These are phyloP conservation scores for Fragaria vesca DNA, from an alignment of 306 rosid genomes.

Conservation along the genomic window DNA sequence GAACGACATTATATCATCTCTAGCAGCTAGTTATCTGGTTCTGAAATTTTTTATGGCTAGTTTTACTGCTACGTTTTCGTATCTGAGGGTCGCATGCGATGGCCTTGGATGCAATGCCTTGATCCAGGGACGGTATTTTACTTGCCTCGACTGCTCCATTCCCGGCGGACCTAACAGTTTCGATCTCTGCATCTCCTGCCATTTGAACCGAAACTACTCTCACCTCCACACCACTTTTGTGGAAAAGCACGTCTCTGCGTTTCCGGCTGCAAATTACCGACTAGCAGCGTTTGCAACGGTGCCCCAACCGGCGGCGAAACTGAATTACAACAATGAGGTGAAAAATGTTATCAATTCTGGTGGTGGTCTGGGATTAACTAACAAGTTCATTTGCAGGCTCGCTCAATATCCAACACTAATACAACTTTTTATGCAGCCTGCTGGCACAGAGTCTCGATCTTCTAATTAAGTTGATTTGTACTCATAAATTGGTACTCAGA, in stretches of 20 bases:
- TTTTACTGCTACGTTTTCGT: neutral
- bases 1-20: neutral
- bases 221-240: neutral
- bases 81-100: neutral
- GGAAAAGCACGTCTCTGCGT: neutral
- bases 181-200: neutral
- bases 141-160: neutral
- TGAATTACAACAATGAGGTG: neutral
- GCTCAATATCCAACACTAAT: too few relatives aligned
- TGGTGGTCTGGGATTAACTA: too few relatives aligned
- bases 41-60: neutral
- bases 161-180: neutral
- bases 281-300: neutral
- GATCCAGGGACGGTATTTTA: neutral
- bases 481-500: too few relatives aligned
- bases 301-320: neutral
- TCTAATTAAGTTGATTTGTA: too few relatives aligned
- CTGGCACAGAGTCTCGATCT: too few relatives aligned
- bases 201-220: neutral
- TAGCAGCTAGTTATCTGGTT: neutral
- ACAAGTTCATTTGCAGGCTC: too few relatives aligned
- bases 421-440: too few relatives aligned
- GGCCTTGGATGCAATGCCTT: neutral
- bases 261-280: neutral
- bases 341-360: too few relatives aligned